These are phyloP conservation scores for Pelargonium cotyledonis DNA, from an alignment of 441 rosid genomes.

Conservation along the genomic window DNA sequence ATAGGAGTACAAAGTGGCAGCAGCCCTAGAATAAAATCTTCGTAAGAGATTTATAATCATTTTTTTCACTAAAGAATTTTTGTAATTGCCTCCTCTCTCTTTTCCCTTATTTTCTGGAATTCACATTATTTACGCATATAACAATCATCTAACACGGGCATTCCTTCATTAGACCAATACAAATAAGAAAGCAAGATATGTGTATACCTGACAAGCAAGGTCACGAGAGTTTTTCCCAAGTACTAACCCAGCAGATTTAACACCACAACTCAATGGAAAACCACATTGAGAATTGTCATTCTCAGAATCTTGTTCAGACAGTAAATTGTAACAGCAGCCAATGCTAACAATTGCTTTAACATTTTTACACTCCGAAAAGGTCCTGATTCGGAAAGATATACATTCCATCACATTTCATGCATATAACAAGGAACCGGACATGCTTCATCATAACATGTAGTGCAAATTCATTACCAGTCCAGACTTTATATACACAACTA, in stretches of 20 bases:
- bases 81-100: not conserved
- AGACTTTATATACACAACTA: not conserved
- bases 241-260: conserved; percentile 43
- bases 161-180: conserved; percentile 5
- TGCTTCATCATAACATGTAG: not conserved
- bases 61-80: not conserved
- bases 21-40: not conserved
- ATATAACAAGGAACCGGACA: not conserved
- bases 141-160: conserved; percentile 6
- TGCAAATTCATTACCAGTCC: not conserved
- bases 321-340: conserved; percentile 91
- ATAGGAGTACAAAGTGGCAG: not conserved
- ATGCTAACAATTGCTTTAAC: conserved; percentile 78
- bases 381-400: conserved; percentile 34
- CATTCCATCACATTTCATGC: not conserved
- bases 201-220: conserved; percentile 86
- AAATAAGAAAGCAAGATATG: conserved; percentile 4
- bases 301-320: conserved; percentile 51
- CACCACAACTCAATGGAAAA: conserved; percentile 70
- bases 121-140: not conserved
- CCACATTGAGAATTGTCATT: conserved; percentile 39
- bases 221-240: conserved; percentile 69
- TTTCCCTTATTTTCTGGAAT: not conserved
- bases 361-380: conserved; percentile 56
- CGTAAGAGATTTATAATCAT: not conserved